These are phyloP conservation scores for Canavalia ensiformis DNA, from an alignment of 306 rosid genomes.

Conservation along the genomic window DNA sequence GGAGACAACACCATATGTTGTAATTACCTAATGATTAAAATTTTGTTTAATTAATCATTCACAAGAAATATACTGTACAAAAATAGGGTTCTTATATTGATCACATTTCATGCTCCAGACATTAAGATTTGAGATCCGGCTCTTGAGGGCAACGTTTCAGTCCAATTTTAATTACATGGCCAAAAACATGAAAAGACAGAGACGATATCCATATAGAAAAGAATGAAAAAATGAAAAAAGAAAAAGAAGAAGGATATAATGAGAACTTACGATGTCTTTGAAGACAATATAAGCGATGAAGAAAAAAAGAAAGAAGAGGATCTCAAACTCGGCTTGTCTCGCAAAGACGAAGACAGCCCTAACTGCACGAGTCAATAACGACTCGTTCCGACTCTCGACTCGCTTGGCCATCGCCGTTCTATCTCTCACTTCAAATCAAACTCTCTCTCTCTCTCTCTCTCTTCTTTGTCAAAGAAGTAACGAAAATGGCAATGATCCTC, in stretches of 20 bases:
- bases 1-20: not conserved
- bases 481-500: not conserved
- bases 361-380: constrained; percentile 65
- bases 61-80: not conserved
- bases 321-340: constrained; percentile 87
- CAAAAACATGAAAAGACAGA: not conserved
- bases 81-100: not conserved
- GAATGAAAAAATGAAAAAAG: constrained; percentile 2
- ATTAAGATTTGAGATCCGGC: not conserved
- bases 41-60: not conserved
- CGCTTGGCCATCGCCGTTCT: constrained; percentile 56
- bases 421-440: constrained; percentile 4
- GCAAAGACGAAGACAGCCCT: constrained; percentile 63
- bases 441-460: not conserved
- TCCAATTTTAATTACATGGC: not conserved
- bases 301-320: constrained; percentile 86
- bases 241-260: not conserved
- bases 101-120: not conserved
- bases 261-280: constrained; percentile 80
- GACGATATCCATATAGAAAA: not conserved
- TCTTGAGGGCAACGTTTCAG: not conserved
- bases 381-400: constrained; percentile 57
- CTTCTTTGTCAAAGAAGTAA: not conserved
- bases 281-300: constrained; percentile 74
- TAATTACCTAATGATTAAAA: not conserved